Evolutionary conservation across 352 stramenopile species (phyloP).

Genomic region (Pythium rhizo-oryzae): DNA sequence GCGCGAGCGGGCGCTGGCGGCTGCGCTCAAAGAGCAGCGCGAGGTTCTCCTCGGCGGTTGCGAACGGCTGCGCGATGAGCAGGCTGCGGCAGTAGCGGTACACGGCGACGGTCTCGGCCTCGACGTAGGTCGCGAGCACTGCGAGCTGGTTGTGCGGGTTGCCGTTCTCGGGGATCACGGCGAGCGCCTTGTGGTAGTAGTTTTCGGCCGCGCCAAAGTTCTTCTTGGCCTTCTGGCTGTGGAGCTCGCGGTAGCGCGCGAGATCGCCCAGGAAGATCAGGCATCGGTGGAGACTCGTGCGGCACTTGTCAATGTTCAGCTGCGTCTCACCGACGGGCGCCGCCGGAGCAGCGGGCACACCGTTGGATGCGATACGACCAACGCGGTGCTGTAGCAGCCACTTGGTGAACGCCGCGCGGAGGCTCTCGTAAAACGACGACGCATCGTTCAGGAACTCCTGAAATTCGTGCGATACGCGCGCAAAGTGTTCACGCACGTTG

Average conservation of each 20-base stretch:
- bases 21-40: conserved; percentile 88
- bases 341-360: conserved; percentile 16
- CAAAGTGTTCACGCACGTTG: conserved; percentile 76
- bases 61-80: conserved; percentile 83
- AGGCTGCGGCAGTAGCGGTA: conserved; percentile 91
- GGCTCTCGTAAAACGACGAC: conserved; percentile 73
- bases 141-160: conserved; percentile 89
- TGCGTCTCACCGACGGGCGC: not conserved
- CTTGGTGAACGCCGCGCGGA: conserved; percentile 51
- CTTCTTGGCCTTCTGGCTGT: conserved; percentile 86
- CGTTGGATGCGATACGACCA: conserved; percentile 35
- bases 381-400: conserved; percentile 54
- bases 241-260: conserved; percentile 79
- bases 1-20: conserved; percentile 65
- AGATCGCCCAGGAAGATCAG: conserved; percentile 84
- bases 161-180: conserved; percentile 72
- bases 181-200: conserved; percentile 75
- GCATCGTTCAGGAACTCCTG: conserved; percentile 68
- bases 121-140: conserved; percentile 84
- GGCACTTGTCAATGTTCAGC: conserved; percentile 38
- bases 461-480: conserved; percentile 73
- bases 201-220: conserved; percentile 73
- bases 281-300: conserved; percentile 79
- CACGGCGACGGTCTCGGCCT: conserved; percentile 89
- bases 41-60: conserved; percentile 89